Evolutionary conservation across 345 rosid species (phyloP).

Genomic region (Lagerstroemia speciosa): DNA sequence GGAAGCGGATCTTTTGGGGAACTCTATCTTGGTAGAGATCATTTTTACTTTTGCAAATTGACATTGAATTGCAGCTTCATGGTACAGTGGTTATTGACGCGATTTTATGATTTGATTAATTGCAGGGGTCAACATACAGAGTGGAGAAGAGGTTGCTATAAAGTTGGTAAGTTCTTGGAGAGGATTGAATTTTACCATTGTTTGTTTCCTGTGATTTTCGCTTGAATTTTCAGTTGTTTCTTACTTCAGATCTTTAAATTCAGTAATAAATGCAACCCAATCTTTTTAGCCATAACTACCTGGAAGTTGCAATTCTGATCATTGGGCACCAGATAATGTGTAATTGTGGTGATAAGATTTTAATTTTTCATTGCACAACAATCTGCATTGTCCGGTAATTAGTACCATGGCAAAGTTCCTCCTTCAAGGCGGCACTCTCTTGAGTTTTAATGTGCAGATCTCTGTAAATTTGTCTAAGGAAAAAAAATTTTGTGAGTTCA

Average conservation of each 20-base stretch:
- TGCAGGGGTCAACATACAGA: conserved; percentile 61
- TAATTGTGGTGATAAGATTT: neutral
- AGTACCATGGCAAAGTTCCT: neutral
- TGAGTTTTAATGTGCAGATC: neutral
- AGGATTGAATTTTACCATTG: neutral
- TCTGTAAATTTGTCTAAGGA: neutral
- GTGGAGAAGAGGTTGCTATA: conserved; percentile 80
- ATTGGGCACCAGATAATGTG: neutral
- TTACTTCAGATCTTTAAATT: conserved; percentile 1
- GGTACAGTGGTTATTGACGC: neutral
- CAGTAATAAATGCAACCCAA: neutral
- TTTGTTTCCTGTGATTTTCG: neutral
- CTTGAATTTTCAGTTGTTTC: neutral
- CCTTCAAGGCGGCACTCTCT: neutral
- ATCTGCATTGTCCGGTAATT: neutral
- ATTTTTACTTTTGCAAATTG: neutral
- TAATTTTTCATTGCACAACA: neutral
- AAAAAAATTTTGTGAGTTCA: neutral
- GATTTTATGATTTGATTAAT: neutral
- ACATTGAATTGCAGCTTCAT: neutral
- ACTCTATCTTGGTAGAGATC: conserved; percentile 55
- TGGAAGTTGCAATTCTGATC: neutral
- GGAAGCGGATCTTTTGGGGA: conserved; percentile 71
- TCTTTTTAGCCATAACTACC: neutral
- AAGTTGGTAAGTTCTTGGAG: conserved; percentile 52